Conservation (phyloP, 1,139 yeast genomes). For the Candida sp. region DNA sequence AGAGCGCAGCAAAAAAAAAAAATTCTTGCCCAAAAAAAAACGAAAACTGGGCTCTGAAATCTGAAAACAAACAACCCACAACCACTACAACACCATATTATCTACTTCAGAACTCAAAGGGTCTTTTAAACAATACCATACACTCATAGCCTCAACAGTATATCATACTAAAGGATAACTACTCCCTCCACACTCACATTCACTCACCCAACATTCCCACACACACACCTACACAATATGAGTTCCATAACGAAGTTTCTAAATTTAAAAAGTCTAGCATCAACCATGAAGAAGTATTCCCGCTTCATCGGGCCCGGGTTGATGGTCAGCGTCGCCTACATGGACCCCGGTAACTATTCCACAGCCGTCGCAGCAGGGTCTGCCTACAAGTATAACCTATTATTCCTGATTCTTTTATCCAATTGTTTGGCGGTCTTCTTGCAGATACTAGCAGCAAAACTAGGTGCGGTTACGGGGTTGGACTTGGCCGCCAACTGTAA, state of each 20-base stretch:
- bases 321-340: constrained; percentile 94
- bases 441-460: constrained; percentile 82
- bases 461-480: constrained; percentile 91
- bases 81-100: neutral
- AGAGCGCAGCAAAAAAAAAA: neutral
- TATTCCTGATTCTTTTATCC: constrained; percentile 81
- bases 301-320: constrained; percentile 91
- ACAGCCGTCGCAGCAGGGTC: constrained; percentile 97
- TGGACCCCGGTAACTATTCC: constrained; percentile 98
- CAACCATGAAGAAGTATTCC: constrained; percentile 51
- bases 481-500: constrained; percentile 90
- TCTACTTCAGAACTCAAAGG: neutral
- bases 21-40: neutral
- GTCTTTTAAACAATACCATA: neutral
- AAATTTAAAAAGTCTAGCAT: constrained; percentile 5
- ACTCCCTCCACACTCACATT: neutral
- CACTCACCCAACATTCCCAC: neutral
- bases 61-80: neutral
- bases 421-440: constrained; percentile 87
- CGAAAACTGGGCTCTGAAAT: neutral
- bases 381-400: constrained; percentile 78
- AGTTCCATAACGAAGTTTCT: constrained; percentile 7
- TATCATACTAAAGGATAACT: neutral
- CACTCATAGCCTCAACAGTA: neutral
- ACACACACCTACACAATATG: constrained; percentile 1